Evolutionary conservation across 805 yeast genomes (phyloP), one percentile per base, ranked within the genome.

Genomic region (Zygotorulaspora chibaensis): DNA sequence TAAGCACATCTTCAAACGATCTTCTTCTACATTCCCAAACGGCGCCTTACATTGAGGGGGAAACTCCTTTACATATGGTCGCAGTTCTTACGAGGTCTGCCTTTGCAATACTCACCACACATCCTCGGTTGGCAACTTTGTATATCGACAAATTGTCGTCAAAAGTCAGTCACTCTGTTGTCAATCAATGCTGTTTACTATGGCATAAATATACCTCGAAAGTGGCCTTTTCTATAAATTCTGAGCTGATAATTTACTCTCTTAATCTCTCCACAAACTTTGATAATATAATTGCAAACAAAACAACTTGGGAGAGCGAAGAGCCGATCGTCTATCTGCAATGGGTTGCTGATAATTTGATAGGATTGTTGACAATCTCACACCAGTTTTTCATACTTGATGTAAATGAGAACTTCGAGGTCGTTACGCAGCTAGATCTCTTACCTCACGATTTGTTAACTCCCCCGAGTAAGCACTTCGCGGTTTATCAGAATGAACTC

Each of bases 311-410:
- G 45, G 33, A 31, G 1, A 33, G 37, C 16, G 30, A 37, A 8
- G 65, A 59, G 35, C 37, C 55, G 1, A 56, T 57, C 7, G 29
- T 59, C 8, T 48, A 53, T 1, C 15, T 58, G n/a, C 40, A 54
- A 27, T 64, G 67, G 67, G 41, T 64, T 6, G 43, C 51, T 11
- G 42, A 50, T 8, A 35, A 50, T 9, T 35, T 60, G 12, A 6
- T 64, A 3, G 54, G 56, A 5, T 15, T 60, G 2, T 37, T 64
- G 13, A 61, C 67, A 2, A 43, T 54, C 3, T 64, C 68, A 3
- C 60, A 58, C 38, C 57, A 58, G 40, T 48, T 59, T 34, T 33
- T 63, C 5, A 34, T 64, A 9, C 40, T 59, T 7, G 48, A 53
- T 18, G 42, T 53, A 10, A 20, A 26, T 8, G 28, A 40, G 6